phyloP scores from a whole-genome alignment of 768 basidiomycete species.

The Pleurotus sapidus region DNA sequence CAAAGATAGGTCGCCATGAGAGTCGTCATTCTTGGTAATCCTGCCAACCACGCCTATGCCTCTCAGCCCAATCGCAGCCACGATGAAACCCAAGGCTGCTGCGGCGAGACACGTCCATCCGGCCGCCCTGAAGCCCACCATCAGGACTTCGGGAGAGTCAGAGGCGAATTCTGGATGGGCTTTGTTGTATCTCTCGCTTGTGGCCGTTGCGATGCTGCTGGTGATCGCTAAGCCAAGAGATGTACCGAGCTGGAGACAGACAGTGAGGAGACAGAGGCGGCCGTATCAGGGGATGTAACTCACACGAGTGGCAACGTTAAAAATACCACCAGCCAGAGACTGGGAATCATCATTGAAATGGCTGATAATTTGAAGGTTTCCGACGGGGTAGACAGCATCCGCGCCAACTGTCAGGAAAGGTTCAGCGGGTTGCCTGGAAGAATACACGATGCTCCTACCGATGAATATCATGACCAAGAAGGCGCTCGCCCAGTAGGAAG shows the following conservation, averaged over 20 bases:
- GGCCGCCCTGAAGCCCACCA: slow-evolving; percentile 29
- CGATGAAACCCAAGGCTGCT: slow-evolving; percentile 10
- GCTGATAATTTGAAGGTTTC: slow-evolving; percentile 26
- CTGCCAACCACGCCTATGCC: slow-evolving; percentile 17
- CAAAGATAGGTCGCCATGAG: not conserved
- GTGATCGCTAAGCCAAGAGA: slow-evolving; percentile 30
- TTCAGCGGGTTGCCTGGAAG: too few species aligned
- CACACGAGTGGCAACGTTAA: slow-evolving; percentile 29
- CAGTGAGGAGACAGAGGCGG: not conserved
- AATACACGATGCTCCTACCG: slow-evolving; percentile 10
- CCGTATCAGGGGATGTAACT: not conserved
- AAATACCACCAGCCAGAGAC: slow-evolving; percentile 30
- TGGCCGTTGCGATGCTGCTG: slow-evolving; percentile 25
- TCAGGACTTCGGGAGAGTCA: slow-evolving; percentile 25
- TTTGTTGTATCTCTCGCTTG: slow-evolving; percentile 20
- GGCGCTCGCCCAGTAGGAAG: slow-evolving; percentile 28
- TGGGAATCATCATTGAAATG: slow-evolving; percentile 29
- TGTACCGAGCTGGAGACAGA: slow-evolving; percentile 25
- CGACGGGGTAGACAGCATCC: slow-evolving; percentile 28
- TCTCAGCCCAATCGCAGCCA: slow-evolving; percentile 13
- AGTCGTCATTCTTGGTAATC: slow-evolving; percentile 12
- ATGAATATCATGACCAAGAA: slow-evolving; percentile 27
- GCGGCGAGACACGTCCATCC: slow-evolving; percentile 22
- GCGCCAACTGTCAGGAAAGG: slow-evolving; percentile 15
- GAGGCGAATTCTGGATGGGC: slow-evolving; percentile 17